Evolutionary conservation across 805 yeast genomes (phyloP), one percentile per base, ranked within the genome.

Genomic region (Priceomyces castillae): DNA sequence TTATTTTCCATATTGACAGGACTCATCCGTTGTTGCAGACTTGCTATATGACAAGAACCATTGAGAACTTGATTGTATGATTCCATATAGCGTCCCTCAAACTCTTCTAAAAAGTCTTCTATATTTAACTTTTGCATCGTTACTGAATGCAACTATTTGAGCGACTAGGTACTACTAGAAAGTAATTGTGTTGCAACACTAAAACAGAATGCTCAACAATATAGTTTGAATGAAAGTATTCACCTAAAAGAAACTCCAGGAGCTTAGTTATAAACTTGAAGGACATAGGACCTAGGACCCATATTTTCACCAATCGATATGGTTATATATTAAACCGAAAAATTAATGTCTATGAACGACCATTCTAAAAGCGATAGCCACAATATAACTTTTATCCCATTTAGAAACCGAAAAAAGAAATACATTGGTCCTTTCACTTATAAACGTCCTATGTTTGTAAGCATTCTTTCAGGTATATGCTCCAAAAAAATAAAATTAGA

Each of bases 41-140:
- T 16, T 7, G 23, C 12, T 5, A 33, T 14, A 11, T 10, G 23
- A 18, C 23, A 18, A 4, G 30, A 23, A 12, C 30, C 35, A 36
- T 25, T 38, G 10, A 47, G 30, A 7, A 47, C 44, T 42, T 56
- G 57, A 34, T 54, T 51, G 41, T 50, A 58, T 18, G 54, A 46
- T 41, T 59, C 61, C 26, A 52, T 47, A 39, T 55, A 54, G 4
- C 49, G 47, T 18, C 49, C 23, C 40, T 59, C 62, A 46, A 59
- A 59, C 30, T 59, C 62, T 37, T 58, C 60, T 38, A 59, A 44
- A 3, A 58, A 52, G 40, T 57, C 62, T 42, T 54, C 59, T 30
- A 51, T 18, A 42, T 31, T 52, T 51, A 42, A 48, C 43, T 17
- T 46, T 46, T 31, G 34, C 42, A 39, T 39, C 11, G 14, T 30